Conservation (phyloP, 768 basidiomycete genomes). For the Naganishia onofrii region DNA sequence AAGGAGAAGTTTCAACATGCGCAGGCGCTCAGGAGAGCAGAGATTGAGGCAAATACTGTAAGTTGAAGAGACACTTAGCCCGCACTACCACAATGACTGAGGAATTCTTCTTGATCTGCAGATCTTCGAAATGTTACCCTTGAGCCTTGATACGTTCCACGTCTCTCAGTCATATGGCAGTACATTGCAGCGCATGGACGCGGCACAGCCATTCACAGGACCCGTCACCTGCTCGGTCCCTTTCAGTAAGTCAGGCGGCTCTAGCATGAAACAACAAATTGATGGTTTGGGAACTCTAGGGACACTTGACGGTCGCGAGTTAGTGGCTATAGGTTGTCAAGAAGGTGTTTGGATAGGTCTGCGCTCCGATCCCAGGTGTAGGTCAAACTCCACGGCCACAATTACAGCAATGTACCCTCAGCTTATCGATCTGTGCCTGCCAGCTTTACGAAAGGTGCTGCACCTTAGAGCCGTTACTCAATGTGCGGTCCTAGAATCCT, state of each 20-base stretch:
- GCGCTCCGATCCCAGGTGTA: constrained; percentile 80
- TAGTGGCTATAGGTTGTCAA: constrained; percentile 89
- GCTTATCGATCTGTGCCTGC: background rate
- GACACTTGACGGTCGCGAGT: constrained; percentile 74
- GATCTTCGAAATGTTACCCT: constrained; percentile 86
- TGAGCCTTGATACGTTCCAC: constrained; percentile 83
- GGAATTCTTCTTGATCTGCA: constrained; percentile 20
- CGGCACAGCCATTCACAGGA: constrained; percentile 57
- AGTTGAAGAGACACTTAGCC: background rate
- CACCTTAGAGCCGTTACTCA: constrained; percentile 92
- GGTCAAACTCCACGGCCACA: constrained; percentile 38
- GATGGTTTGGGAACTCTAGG: background rate
- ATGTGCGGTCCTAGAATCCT: constrained; percentile 92
- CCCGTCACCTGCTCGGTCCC: constrained; percentile 89
- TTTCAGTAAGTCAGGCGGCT: constrained; percentile 62
- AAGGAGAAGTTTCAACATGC: constrained; percentile 84
- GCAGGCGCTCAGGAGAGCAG: constrained; percentile 73
- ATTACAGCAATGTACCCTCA: background rate
- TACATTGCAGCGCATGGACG: constrained; percentile 52
- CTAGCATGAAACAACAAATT: background rate
- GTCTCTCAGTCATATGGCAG: constrained; percentile 59
- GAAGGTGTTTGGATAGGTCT: constrained; percentile 96
- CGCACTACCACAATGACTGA: background rate
- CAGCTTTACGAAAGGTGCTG: constrained; percentile 87
- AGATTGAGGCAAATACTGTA: constrained; percentile 84